Base-by-base conservation (phyloP, 352 stramenopile genomes). In the Peronospora tabacina region DNA sequence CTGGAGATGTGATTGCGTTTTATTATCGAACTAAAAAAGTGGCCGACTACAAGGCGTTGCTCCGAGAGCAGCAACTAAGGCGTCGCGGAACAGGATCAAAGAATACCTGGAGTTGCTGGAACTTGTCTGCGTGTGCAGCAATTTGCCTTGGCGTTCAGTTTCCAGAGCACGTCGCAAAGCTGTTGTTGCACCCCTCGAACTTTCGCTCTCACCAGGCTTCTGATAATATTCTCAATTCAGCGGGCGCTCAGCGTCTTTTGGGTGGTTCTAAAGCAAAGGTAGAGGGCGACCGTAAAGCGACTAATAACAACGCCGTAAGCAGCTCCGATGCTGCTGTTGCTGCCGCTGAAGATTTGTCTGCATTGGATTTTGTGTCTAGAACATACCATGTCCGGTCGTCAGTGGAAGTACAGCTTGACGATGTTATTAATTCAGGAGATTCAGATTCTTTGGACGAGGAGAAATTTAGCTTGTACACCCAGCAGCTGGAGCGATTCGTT, bases 21-120 rank as follows among this genome's bases (percentile, higher is more conserved):
- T 99, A 99, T 68, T 99, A 99, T 58, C 78, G 96, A 55, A 97
- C 90, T 0, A 99, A 99, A 63, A 98, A 98, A 55, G 89, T 90
- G 11, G 80, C 98, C 20, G 89, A 98, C 43, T 99, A 97, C 68
- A 99, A 99, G 54, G 81, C 80, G 3, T 48, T 97, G 29, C 61
- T 97, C 12, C 82, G 90, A 20, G 85, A 96, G 53, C 86, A 94
- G 47, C 84, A 94, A 52, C 65, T 94, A 24, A 70, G 83, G 26
- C 74, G 87, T 4, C 81, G 85, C 34, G 85, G 85, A 19, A 70
- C 79, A 13, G 75, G 81, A 17, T 87, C 82, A 11, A 95, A 95
- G 55, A 91, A 90, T 46, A 93, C 84, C 1, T 92, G 82, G 79
- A 93, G 83, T 32, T 94, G 83, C 50, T 95, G 83, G 84, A 90